Evolutionary conservation across 441 rosid genomes (phyloP).

Genomic region (Kokia cookei): DNA sequence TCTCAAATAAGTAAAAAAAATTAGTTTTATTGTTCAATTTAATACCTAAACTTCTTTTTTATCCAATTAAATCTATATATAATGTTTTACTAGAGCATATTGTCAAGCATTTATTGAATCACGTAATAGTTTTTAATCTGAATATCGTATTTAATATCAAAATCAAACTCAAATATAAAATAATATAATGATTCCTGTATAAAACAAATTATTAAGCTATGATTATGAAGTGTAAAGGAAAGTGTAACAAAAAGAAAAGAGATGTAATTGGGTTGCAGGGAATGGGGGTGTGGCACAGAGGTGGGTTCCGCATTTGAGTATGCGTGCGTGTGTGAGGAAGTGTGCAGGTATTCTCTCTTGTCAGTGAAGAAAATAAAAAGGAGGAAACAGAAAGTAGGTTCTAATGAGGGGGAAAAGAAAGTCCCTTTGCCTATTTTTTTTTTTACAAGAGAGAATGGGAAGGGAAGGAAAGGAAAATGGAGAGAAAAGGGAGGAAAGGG

Average conservation of each 20-base stretch:
- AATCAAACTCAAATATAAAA: no score
- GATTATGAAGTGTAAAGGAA: no score
- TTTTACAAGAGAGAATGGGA: background rate
- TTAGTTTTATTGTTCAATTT: no score
- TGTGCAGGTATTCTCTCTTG: conserved; percentile 43
- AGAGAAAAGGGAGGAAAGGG: background rate
- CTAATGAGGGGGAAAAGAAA: no score
- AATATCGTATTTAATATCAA: no score
- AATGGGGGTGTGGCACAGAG: conserved; percentile 13
- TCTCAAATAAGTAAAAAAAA: no score
- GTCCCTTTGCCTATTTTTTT: no score
- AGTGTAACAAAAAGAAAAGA: background rate
- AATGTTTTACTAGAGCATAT: fast-evolving
- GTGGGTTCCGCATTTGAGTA: conserved; percentile 29
- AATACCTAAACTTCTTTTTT: fast-evolving
- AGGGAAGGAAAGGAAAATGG: background rate
- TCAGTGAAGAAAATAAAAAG: conserved; percentile 59
- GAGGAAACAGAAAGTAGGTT: conserved; percentile 27
- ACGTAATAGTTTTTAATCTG: no score
- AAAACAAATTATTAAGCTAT: background rate
- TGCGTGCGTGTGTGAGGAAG: conserved; percentile 85
- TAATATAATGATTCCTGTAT: background rate
- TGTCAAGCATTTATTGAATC: no score
- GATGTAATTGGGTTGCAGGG: background rate
- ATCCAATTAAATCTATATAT: no score